Base-by-base conservation (phyloP, 352 stramenopile species). In the Plasmopara halstedii region DNA sequence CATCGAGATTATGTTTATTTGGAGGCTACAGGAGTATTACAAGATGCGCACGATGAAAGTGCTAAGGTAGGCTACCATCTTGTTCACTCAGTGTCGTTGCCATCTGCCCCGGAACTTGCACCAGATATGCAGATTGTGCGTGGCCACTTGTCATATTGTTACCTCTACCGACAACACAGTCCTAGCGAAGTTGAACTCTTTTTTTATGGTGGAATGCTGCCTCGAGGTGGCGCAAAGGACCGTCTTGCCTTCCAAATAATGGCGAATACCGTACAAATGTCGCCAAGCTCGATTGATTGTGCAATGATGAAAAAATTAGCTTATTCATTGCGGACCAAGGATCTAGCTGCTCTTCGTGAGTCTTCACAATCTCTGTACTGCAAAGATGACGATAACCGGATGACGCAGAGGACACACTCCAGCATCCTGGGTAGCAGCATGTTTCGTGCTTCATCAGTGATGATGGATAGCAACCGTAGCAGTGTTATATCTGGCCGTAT, bases 271-370 rank as follows among this genome's bases (percentile, higher is more conserved):
- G 56, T 78, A 39, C 37, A 78, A 20, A 56, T 54, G 7, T 72
- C 62, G 3, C 59, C 69, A 9, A 67, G 54, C 32, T 53, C 50
- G 29, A 27, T 73, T 53, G 47, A 87, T 62, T 76, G 66, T 41
- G 70, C 72, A 6, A 67, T 76, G 58, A 80, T 87, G 63, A 85
- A 85, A 57, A 87, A 87, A 46, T 52, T 87, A 34, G 62, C 70
- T 47, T 83, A 77, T 39, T 74, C 65, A 33, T 33, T 83, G 22
- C 70, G 65, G 6, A 72, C 60, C 57, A 67, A 54, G n/a, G 33
- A 62, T 22, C 44, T 49, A 6, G 21, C 36, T 21, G 51, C 45
- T 49, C 23, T 53, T 2, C 56, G 36, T 8, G 45, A 41, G 19
- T 46, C 45, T 10, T 61, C 65, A 33, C 56, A 56, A 19, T 42